Percentiles rank a stretch among this genome's conserved stretches.
Conservation (phyloP, 768 basidiomycete species). For the Lactarius psammicola region DNA sequence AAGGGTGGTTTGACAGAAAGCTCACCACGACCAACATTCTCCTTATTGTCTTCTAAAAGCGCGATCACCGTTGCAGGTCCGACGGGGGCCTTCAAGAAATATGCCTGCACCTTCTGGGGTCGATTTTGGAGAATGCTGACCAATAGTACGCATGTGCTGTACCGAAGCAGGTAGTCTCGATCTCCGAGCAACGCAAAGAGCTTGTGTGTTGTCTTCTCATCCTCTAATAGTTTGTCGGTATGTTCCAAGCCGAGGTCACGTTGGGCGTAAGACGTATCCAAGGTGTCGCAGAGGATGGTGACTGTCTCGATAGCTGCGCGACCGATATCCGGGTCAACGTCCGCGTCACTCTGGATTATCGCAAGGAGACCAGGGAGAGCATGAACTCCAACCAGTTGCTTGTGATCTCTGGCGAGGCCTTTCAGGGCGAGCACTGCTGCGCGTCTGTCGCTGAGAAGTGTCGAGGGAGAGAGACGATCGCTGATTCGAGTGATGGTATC, state of each 20-base stretch:
- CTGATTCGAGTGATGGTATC: conserved; percentile 88
- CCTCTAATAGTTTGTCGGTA: conserved; percentile 74
- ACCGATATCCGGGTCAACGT: conserved; percentile 87
- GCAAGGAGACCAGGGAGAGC: conserved; percentile 77
- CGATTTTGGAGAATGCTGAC: conserved; percentile 79
- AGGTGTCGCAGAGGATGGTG: conserved; percentile 77
- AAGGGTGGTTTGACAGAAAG: conserved; percentile 5
- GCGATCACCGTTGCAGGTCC: conserved; percentile 73
- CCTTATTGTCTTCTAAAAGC: conserved; percentile 78
- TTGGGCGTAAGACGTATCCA: conserved; percentile 44
- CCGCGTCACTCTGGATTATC: conserved; percentile 82
- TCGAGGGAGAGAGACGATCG: conserved; percentile 87
- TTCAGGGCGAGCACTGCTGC: conserved; percentile 94
- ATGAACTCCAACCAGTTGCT: conserved; percentile 78
- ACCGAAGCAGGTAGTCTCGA: conserved; percentile 79
- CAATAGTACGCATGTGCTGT: conserved; percentile 79
- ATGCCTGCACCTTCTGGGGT: conserved; percentile 78
- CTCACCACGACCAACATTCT: conserved; percentile 87
- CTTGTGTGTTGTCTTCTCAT: conserved; percentile 68
- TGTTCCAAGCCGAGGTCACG: conserved; percentile 82
- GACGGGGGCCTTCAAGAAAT: conserved; percentile 82
- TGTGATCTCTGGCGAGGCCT: conserved; percentile 88
- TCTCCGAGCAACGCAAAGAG: conserved; percentile 76
- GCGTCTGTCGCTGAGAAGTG: conserved; percentile 85
- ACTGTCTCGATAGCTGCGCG: conserved; percentile 93